Percentiles rank a stretch among this genome's conserved stretches.
Evolutionary conservation across 805 yeast genomes (phyloP).

Genomic region (Candida silvatica): DNA sequence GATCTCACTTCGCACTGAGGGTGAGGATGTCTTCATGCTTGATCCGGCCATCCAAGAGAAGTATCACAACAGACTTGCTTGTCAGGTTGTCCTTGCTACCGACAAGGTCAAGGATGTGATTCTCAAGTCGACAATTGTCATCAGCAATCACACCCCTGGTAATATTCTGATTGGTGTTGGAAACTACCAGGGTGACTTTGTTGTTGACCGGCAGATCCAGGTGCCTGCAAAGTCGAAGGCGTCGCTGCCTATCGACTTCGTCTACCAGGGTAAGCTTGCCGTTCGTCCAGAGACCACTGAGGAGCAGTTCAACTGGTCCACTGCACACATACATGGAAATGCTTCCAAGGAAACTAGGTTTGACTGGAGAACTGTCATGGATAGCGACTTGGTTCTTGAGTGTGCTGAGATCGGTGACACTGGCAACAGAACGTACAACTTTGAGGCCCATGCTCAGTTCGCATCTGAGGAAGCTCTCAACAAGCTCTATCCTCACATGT

Average conservation of each 20-base stretch:
- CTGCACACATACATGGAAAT: slow-evolving; percentile 24
- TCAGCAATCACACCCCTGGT: slow-evolving; percentile 62
- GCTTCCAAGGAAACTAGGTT: slow-evolving; percentile 21
- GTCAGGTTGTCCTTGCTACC: slow-evolving; percentile 59
- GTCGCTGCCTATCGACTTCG: slow-evolving; percentile 71
- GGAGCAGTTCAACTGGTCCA: slow-evolving; percentile 61
- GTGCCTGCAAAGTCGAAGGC: slow-evolving; percentile 48
- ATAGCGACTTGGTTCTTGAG: slow-evolving; percentile 42
- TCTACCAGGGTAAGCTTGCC: slow-evolving; percentile 46
- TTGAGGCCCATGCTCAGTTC: slow-evolving; percentile 64
- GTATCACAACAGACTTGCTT: slow-evolving; percentile 65
- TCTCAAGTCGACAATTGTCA: slow-evolving; percentile 66
- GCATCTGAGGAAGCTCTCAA: slow-evolving; percentile 64
- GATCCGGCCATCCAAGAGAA: slow-evolving; percentile 39
- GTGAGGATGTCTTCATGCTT: slow-evolving; percentile 67
- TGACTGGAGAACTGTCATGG: slow-evolving; percentile 55
- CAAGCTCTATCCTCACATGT: slow-evolving; percentile 77
- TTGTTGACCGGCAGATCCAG: slow-evolving; percentile 23
- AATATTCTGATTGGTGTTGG: slow-evolving; percentile 36
- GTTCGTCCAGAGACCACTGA: slow-evolving; percentile 51
- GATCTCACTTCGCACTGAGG: slow-evolving; percentile 71
- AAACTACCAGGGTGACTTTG: slow-evolving; percentile 21
- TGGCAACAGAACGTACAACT: slow-evolving; percentile 30
- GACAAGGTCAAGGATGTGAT: slow-evolving; percentile 74
- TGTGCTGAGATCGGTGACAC: slow-evolving; percentile 39